Evolutionary conservation across 1,284 basidiomycete genomes (phyloP).

Genomic region (Tausonia pullulans): DNA sequence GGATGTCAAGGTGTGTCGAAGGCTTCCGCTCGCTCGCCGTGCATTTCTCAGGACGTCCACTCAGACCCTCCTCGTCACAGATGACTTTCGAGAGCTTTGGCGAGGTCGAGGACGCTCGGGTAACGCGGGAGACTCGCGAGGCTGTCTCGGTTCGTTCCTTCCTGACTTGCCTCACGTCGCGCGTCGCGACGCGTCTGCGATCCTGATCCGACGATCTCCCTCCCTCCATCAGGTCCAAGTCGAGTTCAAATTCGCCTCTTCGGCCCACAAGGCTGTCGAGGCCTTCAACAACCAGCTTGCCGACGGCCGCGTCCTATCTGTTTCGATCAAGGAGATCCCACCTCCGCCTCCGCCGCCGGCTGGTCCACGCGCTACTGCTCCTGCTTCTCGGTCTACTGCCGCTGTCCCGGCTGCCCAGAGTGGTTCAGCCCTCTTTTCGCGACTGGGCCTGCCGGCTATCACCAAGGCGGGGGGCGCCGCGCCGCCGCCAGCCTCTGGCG

Average conservation of each 20-base stretch:
- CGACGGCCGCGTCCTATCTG: conserved; percentile 12
- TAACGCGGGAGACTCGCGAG: not conserved
- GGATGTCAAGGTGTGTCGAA: conserved; percentile 11
- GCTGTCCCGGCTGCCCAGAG: no score
- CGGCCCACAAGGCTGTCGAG: conserved; percentile 9
- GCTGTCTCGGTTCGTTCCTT: conserved; percentile 3
- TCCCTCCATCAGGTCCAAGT: not conserved
- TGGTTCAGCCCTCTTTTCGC: no score
- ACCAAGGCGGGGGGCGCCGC: no score
- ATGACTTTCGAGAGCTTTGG: conserved; percentile 13
- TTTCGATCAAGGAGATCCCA: not conserved
- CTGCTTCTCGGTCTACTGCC: no score
- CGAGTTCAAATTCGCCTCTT: not conserved
- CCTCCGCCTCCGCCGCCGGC: not conserved
- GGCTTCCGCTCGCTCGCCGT: no score
- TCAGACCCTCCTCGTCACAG: not conserved
- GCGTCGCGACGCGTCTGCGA: not conserved
- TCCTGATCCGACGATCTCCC: not conserved
- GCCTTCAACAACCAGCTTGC: conserved; percentile 11
- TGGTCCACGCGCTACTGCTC: no score
- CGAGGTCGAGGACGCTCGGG: not conserved
- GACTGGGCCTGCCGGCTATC: no score
- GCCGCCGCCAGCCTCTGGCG: no score
- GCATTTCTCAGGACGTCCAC: not conserved
- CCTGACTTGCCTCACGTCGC: not conserved